These are phyloP conservation scores for Stenogyne calaminthoides DNA, from an alignment of 305 asterid genomes.

Conservation along the genomic window DNA sequence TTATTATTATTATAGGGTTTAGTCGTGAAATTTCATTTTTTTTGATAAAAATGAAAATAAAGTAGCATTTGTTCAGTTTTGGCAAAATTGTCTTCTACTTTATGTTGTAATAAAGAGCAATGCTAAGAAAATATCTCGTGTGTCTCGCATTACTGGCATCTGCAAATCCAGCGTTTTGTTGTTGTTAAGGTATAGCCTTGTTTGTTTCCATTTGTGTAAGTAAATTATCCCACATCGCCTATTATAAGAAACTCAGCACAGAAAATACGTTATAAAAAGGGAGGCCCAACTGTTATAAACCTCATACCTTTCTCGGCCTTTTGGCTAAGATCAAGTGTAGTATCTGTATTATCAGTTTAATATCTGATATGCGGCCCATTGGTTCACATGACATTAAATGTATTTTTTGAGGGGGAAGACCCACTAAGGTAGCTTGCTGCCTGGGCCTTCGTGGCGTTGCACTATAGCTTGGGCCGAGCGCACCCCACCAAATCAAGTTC, in stretches of 20 bases:
- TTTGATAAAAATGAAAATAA: too few species aligned
- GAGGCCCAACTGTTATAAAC: accelerated
- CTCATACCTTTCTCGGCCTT: slow-evolving; percentile 98
- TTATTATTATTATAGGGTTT: not conserved
- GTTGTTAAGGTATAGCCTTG: too few species aligned
- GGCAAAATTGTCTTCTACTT: too few species aligned
- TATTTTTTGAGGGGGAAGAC: slow-evolving; percentile 27
- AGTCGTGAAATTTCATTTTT: not conserved
- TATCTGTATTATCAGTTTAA: slow-evolving; percentile 67
- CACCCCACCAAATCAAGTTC: slow-evolving; percentile 12
- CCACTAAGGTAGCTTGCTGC: slow-evolving; percentile 31
- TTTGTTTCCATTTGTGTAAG: not conserved
- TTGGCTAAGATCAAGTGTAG: slow-evolving; percentile 99
- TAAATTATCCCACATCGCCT: not conserved
- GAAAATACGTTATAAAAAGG: not conserved
- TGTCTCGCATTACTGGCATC: too few species aligned
- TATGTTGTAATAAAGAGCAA: too few species aligned
- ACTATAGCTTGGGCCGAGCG: slow-evolving; percentile 32
- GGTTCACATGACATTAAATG: slow-evolving; percentile 41
- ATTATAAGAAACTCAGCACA: not conserved
- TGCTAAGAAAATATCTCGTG: too few species aligned
- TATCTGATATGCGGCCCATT: slow-evolving; percentile 36
- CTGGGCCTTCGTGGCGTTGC: slow-evolving; percentile 33
- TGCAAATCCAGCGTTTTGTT: too few species aligned
- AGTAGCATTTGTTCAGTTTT: too few species aligned